Conservation (phyloP, 1,284 basidiomycete genomes). For the Golubevia pallescens region DNA sequence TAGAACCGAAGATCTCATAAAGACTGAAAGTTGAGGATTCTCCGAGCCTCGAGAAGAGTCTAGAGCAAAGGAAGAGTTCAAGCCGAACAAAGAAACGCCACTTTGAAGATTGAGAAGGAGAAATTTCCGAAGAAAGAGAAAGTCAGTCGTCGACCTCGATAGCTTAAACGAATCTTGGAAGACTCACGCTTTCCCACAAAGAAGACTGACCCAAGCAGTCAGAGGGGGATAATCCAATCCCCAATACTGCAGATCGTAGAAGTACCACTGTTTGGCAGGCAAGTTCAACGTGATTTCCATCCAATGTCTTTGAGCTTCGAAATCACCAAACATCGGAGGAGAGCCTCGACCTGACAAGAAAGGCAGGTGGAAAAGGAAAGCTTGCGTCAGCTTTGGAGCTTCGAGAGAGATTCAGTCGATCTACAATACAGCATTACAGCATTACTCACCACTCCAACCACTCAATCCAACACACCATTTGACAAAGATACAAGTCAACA, state of each 20-base stretch:
- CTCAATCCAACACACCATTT: slow-evolving; percentile 34
- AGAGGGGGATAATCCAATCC: slow-evolving; percentile 84
- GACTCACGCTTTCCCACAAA: slow-evolving; percentile 15
- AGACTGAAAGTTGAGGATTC: slow-evolving; percentile 73
- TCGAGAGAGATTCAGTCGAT: no score
- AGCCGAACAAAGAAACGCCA: slow-evolving; percentile 19
- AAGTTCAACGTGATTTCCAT: slow-evolving; percentile 84
- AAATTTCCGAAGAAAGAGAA: not conserved
- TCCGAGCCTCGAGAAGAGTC: slow-evolving; percentile 80
- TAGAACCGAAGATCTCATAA: slow-evolving; percentile 81
- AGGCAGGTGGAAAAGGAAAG: no score
- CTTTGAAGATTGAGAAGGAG: slow-evolving; percentile 2
- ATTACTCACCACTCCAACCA: slow-evolving; percentile 28
- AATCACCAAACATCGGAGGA: slow-evolving; percentile 86
- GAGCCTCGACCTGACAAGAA: no score
- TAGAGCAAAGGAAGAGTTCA: slow-evolving; percentile 69
- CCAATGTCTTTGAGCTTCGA: slow-evolving; percentile 93
- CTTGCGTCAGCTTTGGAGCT: no score
- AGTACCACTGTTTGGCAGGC: slow-evolving; percentile 80
- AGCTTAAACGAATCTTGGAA: no score
- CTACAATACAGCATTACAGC: not conserved
- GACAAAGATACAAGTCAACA: slow-evolving; percentile 24
- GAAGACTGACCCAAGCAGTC: slow-evolving; percentile 73
- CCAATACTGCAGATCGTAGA: slow-evolving; percentile 85
- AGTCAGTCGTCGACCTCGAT: no score